phyloP scores from a whole-genome alignment of 495 filamentous ascomycete genomes.

The Alectoria sarmentosa region DNA sequence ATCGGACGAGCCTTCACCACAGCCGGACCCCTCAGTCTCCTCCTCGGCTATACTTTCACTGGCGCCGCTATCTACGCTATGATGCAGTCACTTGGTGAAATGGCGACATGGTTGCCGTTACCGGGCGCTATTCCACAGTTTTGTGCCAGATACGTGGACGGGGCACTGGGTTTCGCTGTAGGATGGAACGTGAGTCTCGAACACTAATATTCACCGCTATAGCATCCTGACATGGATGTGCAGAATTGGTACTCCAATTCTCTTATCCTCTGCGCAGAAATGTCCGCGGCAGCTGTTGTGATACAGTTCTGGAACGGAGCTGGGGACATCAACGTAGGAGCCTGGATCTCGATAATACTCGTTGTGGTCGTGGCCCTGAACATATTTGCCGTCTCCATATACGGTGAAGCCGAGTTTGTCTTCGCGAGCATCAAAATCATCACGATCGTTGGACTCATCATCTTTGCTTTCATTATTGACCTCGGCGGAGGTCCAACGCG shows the following conservation, averaged over 20 bases:
- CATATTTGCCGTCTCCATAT: constrained; percentile 58
- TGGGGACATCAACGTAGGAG: constrained; percentile 47
- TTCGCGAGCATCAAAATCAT: constrained; percentile 71
- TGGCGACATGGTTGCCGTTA: constrained; percentile 68
- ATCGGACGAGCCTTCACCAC: constrained; percentile 55
- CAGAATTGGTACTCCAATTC: constrained; percentile 49
- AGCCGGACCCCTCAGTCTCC: constrained; percentile 57
- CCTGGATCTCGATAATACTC: constrained; percentile 73
- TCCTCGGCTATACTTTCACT: constrained; percentile 66
- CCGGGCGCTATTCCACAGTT: constrained; percentile 71
- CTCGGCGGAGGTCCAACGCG: constrained; percentile 57
- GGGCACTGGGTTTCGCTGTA: constrained; percentile 69
- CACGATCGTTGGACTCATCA: constrained; percentile 62
- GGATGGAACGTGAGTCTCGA: constrained; percentile 61
- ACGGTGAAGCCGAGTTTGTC: constrained; percentile 69
- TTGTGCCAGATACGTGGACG: constrained; percentile 64
- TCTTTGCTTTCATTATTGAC: constrained; percentile 59
- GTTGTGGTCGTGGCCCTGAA: constrained; percentile 59
- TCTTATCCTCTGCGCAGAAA: constrained; percentile 67
- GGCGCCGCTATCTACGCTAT: constrained; percentile 56
- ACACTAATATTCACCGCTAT: not conserved
- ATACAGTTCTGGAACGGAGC: constrained; percentile 65
- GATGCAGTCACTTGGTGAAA: constrained; percentile 55
- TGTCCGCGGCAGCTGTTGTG: constrained; percentile 65
- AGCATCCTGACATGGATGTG: not conserved